Evolutionary conservation across 192 early-diverging fungal species (phyloP), one percentile per base, ranked within the genome.

Genomic region (Coemansia sp.): DNA sequence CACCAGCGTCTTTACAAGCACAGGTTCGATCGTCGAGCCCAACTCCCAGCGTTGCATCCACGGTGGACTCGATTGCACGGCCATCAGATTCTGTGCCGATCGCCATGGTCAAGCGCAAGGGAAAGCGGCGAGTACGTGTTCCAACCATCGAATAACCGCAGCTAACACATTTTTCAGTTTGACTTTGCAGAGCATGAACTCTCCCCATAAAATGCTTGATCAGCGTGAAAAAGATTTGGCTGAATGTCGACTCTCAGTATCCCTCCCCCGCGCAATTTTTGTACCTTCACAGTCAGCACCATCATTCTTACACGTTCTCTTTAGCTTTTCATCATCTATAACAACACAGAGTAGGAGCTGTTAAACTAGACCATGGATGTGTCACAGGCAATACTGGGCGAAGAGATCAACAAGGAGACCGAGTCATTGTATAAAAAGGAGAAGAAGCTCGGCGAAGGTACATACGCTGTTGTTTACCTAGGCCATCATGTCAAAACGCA

Each of bases 391-490:
- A 63, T 79, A 62, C 63, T 84, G 26, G 83, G 83, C 29, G 91
- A 90, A 58, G 87, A 91, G 59, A 86, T 80, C 45, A 90, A 91
- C 64, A 69, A 83, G 18, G 83, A 85, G 21, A 86, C 85, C 21
- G 86, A 88, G 42, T 86, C 75, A 37, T 85, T 89, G 59, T 98
- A 94, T 75, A 82, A 85, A 48, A 96, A 95, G 79, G 89, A 92
- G 46, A 84, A 86, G 55, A 98, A 96, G 78, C 87, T 97, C 48
- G 96, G 95, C 61, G 96, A 98, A 71, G 96, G 96, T 68, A 96
- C 94, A 29, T 99, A 95, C 70, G 97, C 97, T 31, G 92, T 93
- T 28, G 94, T 97, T 0, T 97, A 95, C 74, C 76, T 84, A 48
- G 94, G 94, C 72, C 85, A 66, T 68, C 71, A 84, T 49, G 58